These are phyloP conservation scores for Adenanthera pavonina DNA, from an alignment of 306 rosid species.

Conservation along the genomic window DNA sequence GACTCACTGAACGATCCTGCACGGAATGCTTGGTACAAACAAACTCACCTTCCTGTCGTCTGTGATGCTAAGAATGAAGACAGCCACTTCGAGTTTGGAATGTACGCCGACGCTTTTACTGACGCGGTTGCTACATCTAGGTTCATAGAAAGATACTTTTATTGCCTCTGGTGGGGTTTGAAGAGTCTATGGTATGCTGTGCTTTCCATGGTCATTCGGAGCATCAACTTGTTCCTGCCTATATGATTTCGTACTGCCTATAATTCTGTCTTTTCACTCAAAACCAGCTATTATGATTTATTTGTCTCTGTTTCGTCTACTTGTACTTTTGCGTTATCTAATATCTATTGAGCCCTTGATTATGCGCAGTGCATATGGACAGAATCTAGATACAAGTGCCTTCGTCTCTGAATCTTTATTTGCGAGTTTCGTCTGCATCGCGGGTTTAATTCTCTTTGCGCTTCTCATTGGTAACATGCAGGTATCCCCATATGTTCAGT, in stretches of 20 bases:
- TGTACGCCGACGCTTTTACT: slow-evolving; percentile 81
- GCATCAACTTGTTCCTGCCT: background rate
- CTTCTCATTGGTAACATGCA: slow-evolving; percentile 95
- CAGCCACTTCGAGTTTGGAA: slow-evolving; percentile 69
- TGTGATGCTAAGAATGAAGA: slow-evolving; percentile 66
- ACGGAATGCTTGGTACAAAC: slow-evolving; percentile 59
- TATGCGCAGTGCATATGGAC: slow-evolving; percentile 83
- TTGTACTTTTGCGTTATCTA: slow-evolving; percentile 1
- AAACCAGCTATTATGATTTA: background rate
- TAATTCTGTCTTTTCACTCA: background rate
- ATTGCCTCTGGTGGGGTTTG: slow-evolving; percentile 98
- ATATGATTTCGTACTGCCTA: background rate
- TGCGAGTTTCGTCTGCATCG: slow-evolving; percentile 64
- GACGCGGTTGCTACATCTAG: slow-evolving; percentile 62
- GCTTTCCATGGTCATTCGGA: background rate
- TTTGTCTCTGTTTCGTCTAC: background rate
- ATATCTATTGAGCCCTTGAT: background rate
- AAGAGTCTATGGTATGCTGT: slow-evolving; percentile 65
- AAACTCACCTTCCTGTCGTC: slow-evolving; percentile 46
- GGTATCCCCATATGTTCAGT: slow-evolving; percentile 48
- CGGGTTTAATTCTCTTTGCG: slow-evolving; percentile 81
- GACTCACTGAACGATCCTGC: slow-evolving; percentile 25
- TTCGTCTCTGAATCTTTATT: slow-evolving; percentile 60
- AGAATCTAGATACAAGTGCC: slow-evolving; percentile 61
- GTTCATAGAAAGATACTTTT: slow-evolving; percentile 72